Evolutionary conservation across 1,284 basidiomycete genomes (phyloP).

Genomic region (Moesziomyces sp.): DNA sequence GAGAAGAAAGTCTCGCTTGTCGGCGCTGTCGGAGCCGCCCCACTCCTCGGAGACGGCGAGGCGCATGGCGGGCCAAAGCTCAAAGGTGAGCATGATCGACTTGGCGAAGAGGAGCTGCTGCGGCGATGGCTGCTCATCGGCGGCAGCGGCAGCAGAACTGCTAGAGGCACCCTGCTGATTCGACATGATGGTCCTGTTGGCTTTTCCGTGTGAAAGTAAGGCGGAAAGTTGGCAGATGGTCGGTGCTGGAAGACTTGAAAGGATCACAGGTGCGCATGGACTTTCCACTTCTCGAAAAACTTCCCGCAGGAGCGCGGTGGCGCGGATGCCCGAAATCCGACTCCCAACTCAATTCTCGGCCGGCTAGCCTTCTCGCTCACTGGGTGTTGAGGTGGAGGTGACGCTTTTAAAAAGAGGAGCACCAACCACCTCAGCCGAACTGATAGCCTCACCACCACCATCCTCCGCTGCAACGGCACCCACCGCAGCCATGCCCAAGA

Average conservation of each 20-base stretch:
- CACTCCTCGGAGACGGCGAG: conserved; percentile 63
- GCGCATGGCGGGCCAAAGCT: conserved; percentile 65
- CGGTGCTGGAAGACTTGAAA: too few species aligned
- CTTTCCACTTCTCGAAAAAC: too few species aligned
- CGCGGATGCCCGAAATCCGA: too few species aligned
- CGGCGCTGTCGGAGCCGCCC: conserved; percentile 61
- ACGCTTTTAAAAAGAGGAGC: too few species aligned
- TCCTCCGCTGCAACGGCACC: neutral
- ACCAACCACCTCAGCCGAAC: too few species aligned
- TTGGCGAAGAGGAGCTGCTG: conserved; percentile 64
- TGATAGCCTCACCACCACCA: neutral
- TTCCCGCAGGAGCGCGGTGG: too few species aligned
- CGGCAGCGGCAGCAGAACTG: conserved; percentile 4
- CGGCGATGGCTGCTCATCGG: conserved; percentile 35
- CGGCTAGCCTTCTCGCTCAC: too few species aligned
- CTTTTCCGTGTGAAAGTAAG: too few species aligned
- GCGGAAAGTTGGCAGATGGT: too few species aligned
- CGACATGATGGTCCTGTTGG: conserved; percentile 10
- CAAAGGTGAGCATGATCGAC: conserved; percentile 56
- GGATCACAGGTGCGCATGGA: too few species aligned
- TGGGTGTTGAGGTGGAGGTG: conserved; percentile 37
- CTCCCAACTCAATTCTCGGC: too few species aligned
- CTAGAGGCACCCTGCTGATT: conserved; percentile 17
- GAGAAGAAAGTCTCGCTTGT: conserved; percentile 61
- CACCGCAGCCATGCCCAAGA: conserved; percentile 43